These are phyloP conservation scores for Talaromyces stipitatus DNA, from an alignment of 495 filamentous ascomycete species.

Conservation along the genomic window DNA sequence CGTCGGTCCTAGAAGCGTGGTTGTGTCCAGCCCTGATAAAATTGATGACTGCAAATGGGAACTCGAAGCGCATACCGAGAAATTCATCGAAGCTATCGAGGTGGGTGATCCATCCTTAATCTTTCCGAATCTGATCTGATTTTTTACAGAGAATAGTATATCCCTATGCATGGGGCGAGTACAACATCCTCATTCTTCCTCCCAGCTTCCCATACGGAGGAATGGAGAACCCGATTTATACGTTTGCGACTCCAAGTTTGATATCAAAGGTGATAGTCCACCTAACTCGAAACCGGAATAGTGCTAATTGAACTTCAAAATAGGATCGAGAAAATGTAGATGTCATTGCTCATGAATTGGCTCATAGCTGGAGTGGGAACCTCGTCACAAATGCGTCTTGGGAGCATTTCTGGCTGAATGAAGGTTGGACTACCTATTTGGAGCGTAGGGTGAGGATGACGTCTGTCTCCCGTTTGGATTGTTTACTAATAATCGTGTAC, in stretches of 20 bases:
- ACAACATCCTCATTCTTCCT: constrained; percentile 87
- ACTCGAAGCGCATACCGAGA: constrained; percentile 81
- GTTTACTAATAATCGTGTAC: constrained; percentile 7
- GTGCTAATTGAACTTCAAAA: background rate
- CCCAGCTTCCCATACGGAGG: constrained; percentile 84
- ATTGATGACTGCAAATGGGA: constrained; percentile 80
- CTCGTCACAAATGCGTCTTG: constrained; percentile 83
- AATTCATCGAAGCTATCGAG: constrained; percentile 82
- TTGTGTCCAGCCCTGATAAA: constrained; percentile 82
- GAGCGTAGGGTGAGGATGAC: constrained; percentile 58
- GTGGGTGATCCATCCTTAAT: constrained; percentile 14
- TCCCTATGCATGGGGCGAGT: constrained; percentile 86
- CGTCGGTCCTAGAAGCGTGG: constrained; percentile 76
- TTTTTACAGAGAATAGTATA: constrained; percentile 59
- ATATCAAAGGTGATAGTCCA: constrained; percentile 56
- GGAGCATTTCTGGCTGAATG: constrained; percentile 98
- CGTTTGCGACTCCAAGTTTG: constrained; percentile 88
- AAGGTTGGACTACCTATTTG: constrained; percentile 92
- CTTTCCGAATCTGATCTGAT: background rate
- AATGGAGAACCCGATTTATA: constrained; percentile 95
- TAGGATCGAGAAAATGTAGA: constrained; percentile 86
- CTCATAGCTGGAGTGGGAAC: constrained; percentile 91
- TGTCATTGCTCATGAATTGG: constrained; percentile 92
- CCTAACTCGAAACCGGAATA: constrained; percentile 1
- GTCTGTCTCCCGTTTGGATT: background rate